Conservation (phyloP, 1,284 basidiomycete genomes). For the Caloboletus firmus region DNA sequence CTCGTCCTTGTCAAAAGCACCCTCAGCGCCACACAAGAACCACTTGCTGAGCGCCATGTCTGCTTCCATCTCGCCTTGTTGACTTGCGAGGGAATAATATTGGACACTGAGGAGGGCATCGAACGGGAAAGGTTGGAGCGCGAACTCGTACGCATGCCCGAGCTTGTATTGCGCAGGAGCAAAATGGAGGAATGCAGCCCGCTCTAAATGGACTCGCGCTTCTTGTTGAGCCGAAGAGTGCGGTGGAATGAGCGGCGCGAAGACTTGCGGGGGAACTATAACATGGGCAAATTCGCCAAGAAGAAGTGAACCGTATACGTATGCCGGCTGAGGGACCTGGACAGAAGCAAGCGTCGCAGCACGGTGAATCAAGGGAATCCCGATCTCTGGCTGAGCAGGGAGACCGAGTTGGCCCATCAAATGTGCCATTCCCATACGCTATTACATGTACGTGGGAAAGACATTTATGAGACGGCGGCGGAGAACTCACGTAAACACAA, state of each 20-base stretch:
- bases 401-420: constrained; percentile 84
- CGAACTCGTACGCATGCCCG: constrained; percentile 91
- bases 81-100: constrained; percentile 85
- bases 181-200: constrained; percentile 85
- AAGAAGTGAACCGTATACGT: constrained; percentile 82
- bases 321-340: constrained; percentile 82
- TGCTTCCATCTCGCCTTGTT: constrained; percentile 86
- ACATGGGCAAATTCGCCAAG: constrained; percentile 74
- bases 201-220: constrained; percentile 64
- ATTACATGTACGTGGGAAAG: constrained; percentile 10
- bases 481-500: constrained; percentile 70
- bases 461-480: neutral
- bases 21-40: constrained; percentile 88
- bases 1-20: constrained; percentile 88
- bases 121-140: constrained; percentile 81
- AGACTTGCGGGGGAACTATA: constrained; percentile 52
- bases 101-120: constrained; percentile 90
- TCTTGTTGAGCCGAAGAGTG: constrained; percentile 41
- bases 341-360: constrained; percentile 79
- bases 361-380: constrained; percentile 71
- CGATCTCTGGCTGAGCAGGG: constrained; percentile 52
- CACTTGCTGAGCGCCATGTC: constrained; percentile 96
- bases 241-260: constrained; percentile 52
- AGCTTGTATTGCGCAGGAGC: constrained; percentile 92
- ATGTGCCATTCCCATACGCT: constrained; percentile 91